A percentile compares a stretch with the other conserved stretches of the same genome.
These are phyloP conservation scores for Vachellia collinsii DNA, from an alignment of 306 rosid genomes.

Conservation along the genomic window DNA sequence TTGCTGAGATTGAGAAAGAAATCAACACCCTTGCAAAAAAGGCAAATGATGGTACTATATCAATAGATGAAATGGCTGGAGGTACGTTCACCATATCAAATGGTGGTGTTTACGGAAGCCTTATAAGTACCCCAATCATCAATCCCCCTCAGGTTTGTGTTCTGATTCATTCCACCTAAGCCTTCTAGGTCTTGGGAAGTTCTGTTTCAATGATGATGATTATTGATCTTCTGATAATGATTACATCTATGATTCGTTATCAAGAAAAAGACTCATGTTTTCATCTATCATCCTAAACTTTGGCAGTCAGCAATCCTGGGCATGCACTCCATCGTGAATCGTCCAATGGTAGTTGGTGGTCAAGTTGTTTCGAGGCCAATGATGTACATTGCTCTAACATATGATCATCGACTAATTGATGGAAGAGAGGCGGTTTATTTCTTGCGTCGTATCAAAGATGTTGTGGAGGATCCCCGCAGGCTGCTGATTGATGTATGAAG, in stretches of 20 bases:
- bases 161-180: not conserved
- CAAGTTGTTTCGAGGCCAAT: conserved; percentile 52
- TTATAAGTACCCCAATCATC: conserved; percentile 61
- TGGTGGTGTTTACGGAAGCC: conserved; percentile 69
- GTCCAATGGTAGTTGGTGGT: conserved; percentile 58
- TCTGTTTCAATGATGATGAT: not conserved
- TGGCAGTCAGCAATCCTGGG: conserved; percentile 64
- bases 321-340: conserved; percentile 59
- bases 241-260: not conserved
- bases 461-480: conserved; percentile 57
- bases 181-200: not conserved
- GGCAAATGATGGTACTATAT: conserved; percentile 59
- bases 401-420: conserved; percentile 60
- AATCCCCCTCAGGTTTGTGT: conserved; percentile 61
- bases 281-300: conserved; percentile 9
- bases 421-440: conserved; percentile 69
- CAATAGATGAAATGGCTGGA: conserved; percentile 71
- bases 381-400: conserved; percentile 63
- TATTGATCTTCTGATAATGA: not conserved
- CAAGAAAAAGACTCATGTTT: not conserved
- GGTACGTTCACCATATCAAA: conserved; percentile 65
- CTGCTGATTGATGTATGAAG: conserved; percentile 58
- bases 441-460: conserved; percentile 59
- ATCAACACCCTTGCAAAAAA: conserved; percentile 59
- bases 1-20: conserved; percentile 60